Percentiles rank a stretch among this genome's conserved stretches.
These are phyloP conservation scores for Andrographis paniculata DNA, from an alignment of 305 asterid genomes.

Conservation along the genomic window DNA sequence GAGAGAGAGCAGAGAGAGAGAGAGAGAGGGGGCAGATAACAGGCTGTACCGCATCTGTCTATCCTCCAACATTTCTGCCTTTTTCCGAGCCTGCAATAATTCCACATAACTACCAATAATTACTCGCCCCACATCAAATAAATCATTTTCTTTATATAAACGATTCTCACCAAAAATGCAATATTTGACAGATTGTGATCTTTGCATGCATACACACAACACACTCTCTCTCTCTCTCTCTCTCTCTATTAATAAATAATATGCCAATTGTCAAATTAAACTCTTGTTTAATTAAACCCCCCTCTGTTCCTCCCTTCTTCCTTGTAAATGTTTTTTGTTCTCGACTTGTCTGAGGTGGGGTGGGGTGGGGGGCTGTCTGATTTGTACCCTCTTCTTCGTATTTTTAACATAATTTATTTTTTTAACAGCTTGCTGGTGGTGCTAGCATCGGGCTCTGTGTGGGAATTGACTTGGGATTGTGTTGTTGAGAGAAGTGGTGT, in stretches of 20 bases:
- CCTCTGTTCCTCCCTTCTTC: neutral
- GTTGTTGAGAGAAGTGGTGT: constrained; percentile 17
- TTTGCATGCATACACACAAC: no score
- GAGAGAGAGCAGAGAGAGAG: no score
- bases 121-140: neutral
- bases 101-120: constrained; percentile 23
- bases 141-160: neutral
- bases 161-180: constrained; percentile 8
- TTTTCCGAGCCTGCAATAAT: constrained; percentile 13
- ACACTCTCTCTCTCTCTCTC: no score
- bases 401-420: no score
- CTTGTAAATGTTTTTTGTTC: constrained; percentile 11
- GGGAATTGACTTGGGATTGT: constrained; percentile 35
- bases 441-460: constrained; percentile 39
- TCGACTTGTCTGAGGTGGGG: no score
- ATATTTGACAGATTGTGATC: constrained; percentile 17
- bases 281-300: no score
- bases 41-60: constrained; percentile 29
- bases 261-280: constrained; percentile 21
- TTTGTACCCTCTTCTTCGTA: no score
- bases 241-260: no score
- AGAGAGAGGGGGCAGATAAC: no score
- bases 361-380: no score
- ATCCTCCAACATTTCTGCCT: constrained; percentile 4
- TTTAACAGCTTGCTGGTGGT: constrained; percentile 27